phyloP scores from a whole-genome alignment of 306 rosid genomes.

The Ziziphus jujuba region DNA sequence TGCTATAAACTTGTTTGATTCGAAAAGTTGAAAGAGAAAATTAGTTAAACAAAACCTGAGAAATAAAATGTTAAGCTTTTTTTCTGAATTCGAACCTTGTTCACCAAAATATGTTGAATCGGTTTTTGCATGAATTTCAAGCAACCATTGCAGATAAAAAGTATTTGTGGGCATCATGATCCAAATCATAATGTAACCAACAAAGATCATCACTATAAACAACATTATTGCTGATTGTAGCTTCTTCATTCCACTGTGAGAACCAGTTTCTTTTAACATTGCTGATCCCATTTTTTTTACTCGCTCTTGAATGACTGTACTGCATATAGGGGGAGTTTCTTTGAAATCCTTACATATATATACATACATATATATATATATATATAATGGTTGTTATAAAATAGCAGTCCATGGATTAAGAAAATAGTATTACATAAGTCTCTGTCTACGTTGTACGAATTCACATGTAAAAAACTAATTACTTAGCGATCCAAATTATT shows the following conservation, averaged over 20 bases:
- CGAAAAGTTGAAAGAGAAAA: too few species aligned
- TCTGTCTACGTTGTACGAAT: background rate
- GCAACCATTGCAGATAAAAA: constrained; percentile 39
- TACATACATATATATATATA: background rate
- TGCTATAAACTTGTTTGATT: too few species aligned
- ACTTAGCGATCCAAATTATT: background rate
- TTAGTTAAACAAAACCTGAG: too few species aligned
- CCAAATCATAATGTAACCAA: constrained; percentile 49
- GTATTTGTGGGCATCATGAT: constrained; percentile 52
- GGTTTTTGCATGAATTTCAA: constrained; percentile 39
- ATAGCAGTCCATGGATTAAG: background rate
- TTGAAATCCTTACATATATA: constrained; percentile 2
- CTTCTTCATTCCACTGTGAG: constrained; percentile 20
- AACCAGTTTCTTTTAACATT: constrained; percentile 13
- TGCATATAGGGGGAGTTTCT: background rate
- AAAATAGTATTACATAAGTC: background rate
- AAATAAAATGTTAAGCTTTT: background rate
- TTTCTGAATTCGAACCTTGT: constrained; percentile 37
- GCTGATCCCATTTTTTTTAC: constrained; percentile 23
- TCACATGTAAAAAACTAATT: background rate
- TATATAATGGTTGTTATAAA: background rate
- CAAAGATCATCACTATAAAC: constrained; percentile 33
- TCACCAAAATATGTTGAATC: constrained; percentile 44
- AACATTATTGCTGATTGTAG: constrained; percentile 28
- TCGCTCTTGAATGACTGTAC: background rate